phyloP scores from a whole-genome alignment of 129 eudicot species.

The Artemisia argyi region DNA sequence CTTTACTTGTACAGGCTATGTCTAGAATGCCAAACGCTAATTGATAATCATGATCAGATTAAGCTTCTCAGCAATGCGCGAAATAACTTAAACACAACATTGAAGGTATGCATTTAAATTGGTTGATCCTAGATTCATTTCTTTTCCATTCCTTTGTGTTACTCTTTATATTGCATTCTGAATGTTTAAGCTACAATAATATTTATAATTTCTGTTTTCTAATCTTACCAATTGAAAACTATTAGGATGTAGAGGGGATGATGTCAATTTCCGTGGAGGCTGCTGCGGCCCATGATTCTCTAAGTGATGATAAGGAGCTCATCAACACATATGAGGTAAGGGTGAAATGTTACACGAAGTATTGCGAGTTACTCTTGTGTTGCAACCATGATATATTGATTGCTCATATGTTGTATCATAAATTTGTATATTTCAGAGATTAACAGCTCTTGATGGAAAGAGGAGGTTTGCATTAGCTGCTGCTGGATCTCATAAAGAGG shows the following conservation, averaged over 20 bases:
- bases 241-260: slow-evolving; percentile 97
- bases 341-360: slow-evolving; percentile 8
- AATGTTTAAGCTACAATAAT: not conserved
- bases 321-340: slow-evolving; percentile 89
- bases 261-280: slow-evolving; percentile 98
- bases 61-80: slow-evolving; percentile 95
- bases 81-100: slow-evolving; percentile 92
- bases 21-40: slow-evolving; percentile 92
- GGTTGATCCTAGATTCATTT: slow-evolving; percentile 8
- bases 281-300: slow-evolving; percentile 84
- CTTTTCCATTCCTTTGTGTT: not conserved
- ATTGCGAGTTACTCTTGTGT: not conserved
- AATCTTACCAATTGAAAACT: not conserved
- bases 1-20: slow-evolving; percentile 64
- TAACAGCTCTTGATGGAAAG: slow-evolving; percentile 98
- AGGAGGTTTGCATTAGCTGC: slow-evolving; percentile 97
- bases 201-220: not conserved
- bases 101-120: slow-evolving; percentile 55
- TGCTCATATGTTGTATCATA: slow-evolving; percentile 1
- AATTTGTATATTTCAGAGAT: slow-evolving; percentile 50
- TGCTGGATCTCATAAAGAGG: slow-evolving; percentile 96
- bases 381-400: slow-evolving; percentile 15
- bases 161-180: not conserved
- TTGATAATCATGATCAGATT: slow-evolving; percentile 96
- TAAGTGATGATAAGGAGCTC: slow-evolving; percentile 92